phyloP scores from a whole-genome alignment of 768 basidiomycete genomes.

The Tulasnella sp. region DNA sequence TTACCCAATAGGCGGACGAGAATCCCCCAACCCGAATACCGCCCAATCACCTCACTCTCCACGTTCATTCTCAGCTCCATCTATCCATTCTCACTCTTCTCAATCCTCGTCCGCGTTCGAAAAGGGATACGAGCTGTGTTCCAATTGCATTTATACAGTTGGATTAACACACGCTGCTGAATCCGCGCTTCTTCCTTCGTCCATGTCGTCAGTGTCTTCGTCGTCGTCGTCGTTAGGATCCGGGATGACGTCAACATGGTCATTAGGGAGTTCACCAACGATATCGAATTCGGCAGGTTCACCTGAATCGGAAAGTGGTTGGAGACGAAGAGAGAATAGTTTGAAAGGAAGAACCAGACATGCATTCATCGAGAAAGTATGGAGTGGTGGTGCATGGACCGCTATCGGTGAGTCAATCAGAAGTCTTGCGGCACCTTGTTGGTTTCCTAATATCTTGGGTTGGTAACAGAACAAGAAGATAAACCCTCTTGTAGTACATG shows the following conservation, averaged over 20 bases:
- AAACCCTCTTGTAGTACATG: conserved; percentile 74
- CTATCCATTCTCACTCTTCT: neutral
- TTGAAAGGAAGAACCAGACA: conserved; percentile 68
- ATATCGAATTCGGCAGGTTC: too few species aligned
- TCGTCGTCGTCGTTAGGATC: conserved; percentile 6
- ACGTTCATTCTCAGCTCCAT: conserved; percentile 10
- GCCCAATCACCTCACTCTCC: conserved; percentile 5
- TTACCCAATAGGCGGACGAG: neutral
- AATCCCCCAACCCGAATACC: neutral
- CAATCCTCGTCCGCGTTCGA: conserved; percentile 4
- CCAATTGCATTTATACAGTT: conserved; percentile 58
- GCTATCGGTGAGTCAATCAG: conserved; percentile 53
- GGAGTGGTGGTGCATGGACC: conserved; percentile 64
- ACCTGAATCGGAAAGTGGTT: neutral
- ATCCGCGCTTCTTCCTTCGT: conserved; percentile 33
- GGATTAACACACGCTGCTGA: conserved; percentile 70
- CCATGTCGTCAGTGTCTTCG: conserved; percentile 23
- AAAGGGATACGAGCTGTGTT: conserved; percentile 73
- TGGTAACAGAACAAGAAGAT: conserved; percentile 56
- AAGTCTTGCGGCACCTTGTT: neutral
- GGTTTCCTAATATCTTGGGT: neutral
- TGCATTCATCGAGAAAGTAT: conserved; percentile 74
- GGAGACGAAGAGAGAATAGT: conserved; percentile 33
- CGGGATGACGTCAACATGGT: neutral
- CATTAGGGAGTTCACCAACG: too few species aligned